Percentiles rank a stretch among this genome's conserved stretches.
Evolutionary conservation across 345 rosid genomes (phyloP).

Genomic region (Melaleuca quinquenervia): DNA sequence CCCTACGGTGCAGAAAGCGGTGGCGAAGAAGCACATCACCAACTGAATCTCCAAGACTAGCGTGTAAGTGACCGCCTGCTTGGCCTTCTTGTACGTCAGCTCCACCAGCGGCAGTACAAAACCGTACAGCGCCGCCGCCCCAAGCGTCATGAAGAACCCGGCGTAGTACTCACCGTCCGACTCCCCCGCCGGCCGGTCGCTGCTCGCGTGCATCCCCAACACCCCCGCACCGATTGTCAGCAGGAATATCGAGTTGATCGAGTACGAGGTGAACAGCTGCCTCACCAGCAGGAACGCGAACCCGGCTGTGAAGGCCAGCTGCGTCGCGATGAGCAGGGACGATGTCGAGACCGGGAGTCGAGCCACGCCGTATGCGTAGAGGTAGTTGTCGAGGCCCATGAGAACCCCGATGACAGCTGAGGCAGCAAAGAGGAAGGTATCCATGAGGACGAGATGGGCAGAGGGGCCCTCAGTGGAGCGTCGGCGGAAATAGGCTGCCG

Average conservation of each 20-base stretch:
- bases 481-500: conserved; percentile 23
- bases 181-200: conserved; percentile 42
- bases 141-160: conserved; percentile 58
- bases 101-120: conserved; percentile 62
- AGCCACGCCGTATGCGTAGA: conserved; percentile 56
- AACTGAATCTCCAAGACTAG: conserved; percentile 68
- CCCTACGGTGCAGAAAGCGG: conserved; percentile 43
- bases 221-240: conserved; percentile 58
- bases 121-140: conserved; percentile 46
- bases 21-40: conserved; percentile 49
- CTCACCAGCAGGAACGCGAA: conserved; percentile 63
- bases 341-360: conserved; percentile 72
- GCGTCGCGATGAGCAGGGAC: conserved; percentile 50
- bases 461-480: conserved; percentile 3
- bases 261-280: conserved; percentile 48
- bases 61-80: conserved; percentile 39
- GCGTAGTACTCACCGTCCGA: conserved; percentile 20
- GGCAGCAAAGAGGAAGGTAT: conserved; percentile 15
- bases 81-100: conserved; percentile 44
- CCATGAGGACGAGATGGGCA: conserved; percentile 22
- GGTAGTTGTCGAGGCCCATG: conserved; percentile 54
- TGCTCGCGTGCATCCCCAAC: conserved; percentile 34
- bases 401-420: conserved; percentile 35
- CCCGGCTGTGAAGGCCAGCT: conserved; percentile 57
- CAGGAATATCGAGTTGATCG: conserved; percentile 51